Percentiles rank a stretch among this genome's conserved stretches.
Conservation (phyloP, 805 yeast species). For the Lipomyces starkeyi region DNA sequence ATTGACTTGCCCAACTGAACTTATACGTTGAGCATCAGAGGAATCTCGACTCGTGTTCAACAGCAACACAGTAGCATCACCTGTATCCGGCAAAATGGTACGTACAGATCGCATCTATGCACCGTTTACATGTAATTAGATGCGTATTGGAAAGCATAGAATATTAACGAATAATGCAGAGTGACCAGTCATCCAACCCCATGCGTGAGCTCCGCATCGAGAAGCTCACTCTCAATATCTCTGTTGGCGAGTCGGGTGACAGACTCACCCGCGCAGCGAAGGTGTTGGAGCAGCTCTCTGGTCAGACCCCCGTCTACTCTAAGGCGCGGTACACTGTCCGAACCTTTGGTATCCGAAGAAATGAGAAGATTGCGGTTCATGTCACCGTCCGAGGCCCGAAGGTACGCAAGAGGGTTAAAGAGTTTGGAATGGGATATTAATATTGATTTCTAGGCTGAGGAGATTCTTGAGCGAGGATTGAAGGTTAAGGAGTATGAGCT, state of each 20-base stretch:
- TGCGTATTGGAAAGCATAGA: background rate
- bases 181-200: slow-evolving; percentile 62
- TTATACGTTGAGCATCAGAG: too few species aligned
- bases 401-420: slow-evolving; percentile 40
- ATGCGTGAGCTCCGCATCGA: slow-evolving; percentile 99
- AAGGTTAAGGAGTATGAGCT: slow-evolving; percentile 99
- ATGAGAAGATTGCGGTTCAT: slow-evolving; percentile 99
- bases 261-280: slow-evolving; percentile 99
- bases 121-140: background rate
- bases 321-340: slow-evolving; percentile 99
- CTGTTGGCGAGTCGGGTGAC: slow-evolving; percentile 99
- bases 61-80: background rate
- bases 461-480: slow-evolving; percentile 99
- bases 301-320: slow-evolving; percentile 99
- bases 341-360: slow-evolving; percentile 99
- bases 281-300: slow-evolving; percentile 99
- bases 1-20: too few species aligned
- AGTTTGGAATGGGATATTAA: background rate
- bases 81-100: slow-evolving; percentile 1
- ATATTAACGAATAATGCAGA: slow-evolving; percentile 15
- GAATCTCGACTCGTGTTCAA: background rate
- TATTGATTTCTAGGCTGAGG: slow-evolving; percentile 68
- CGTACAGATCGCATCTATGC: background rate
- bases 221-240: slow-evolving; percentile 98
- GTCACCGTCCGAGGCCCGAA: slow-evolving; percentile 99